These are phyloP conservation scores for Malus hybrid DNA, from an alignment of 331 rosid genomes.

Conservation along the genomic window DNA sequence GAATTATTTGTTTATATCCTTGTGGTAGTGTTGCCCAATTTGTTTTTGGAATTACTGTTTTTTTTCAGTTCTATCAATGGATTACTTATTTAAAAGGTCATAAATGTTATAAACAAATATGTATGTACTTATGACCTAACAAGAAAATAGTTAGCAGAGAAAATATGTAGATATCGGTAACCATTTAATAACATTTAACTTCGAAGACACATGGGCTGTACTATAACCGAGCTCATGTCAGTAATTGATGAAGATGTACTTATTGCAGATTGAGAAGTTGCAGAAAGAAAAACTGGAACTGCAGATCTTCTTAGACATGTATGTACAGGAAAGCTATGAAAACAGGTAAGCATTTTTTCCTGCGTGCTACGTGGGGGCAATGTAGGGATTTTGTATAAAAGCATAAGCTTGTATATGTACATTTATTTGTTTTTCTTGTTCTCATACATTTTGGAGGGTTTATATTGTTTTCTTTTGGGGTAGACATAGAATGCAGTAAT, in stretches of 20 bases:
- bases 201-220: not conserved
- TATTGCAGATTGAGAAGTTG: constrained; percentile 66
- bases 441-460: not conserved
- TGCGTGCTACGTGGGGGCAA: not conserved
- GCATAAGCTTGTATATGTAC: not conserved
- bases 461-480: not conserved
- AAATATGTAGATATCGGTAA: not conserved
- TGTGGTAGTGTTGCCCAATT: not conserved
- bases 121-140: not conserved
- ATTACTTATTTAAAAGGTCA: not conserved
- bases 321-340: constrained; percentile 62
- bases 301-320: constrained; percentile 62
- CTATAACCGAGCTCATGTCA: constrained; percentile 4
- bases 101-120: not conserved
- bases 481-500: not conserved
- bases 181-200: not conserved
- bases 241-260: constrained; percentile 16
- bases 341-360: constrained; percentile 45
- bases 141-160: not conserved
- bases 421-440: not conserved
- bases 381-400: not conserved
- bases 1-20: not conserved
- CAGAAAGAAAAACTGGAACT: constrained; percentile 60
- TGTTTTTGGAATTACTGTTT: not conserved
- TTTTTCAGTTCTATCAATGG: too few relatives aligned